Base-by-base conservation (phyloP, 192 early-diverging fungal genomes). In the Coemansia sp. region DNA sequence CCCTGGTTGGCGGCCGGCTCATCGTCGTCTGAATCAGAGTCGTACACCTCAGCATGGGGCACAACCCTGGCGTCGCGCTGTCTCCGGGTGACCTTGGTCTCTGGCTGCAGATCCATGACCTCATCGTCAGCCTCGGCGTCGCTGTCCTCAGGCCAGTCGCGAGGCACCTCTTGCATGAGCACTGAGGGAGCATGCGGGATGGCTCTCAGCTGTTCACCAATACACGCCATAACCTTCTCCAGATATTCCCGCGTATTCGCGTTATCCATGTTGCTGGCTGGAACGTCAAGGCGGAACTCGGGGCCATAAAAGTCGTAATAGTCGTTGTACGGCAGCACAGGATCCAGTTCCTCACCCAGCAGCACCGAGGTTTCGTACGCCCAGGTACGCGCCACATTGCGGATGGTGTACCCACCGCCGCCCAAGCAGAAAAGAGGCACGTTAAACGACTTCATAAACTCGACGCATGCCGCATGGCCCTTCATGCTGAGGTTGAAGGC, bases 341-440 rank as follows among this genome's bases (percentile, higher is more conserved):
- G 75, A 19, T 75, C 79, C 39, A 89, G 61, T 43, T 89, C 85
- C 35, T 86, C 80, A 52, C 88, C 91, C n/a, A 92, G 78, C 11
- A 91, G 83, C 4, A 94, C 83, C 8, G 87, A 77, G 5, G 97
- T 99, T 63, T 99, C 97, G 68, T 95, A 98, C 12, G 92, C 89
- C 96, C 94, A 97, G 6, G 90, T 89, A 8, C 96, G 85, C 22
- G 94, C 90, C 0, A 96, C 94, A 71, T 98, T 96, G 24, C 94
- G 85, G 71, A 97, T 94, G 0, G 97, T 99, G 72, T 99, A 99
- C 0, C 97, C 97, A 39, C 97, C 97, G 24, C 97, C 97, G 36
- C 97, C 97, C 4, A 98, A 76, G 39, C 95, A 88, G 54, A 99
- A 70, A 74, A 97, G 77, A 17, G 97, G 97, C 36, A 99, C 81